Evolutionary conservation across 768 basidiomycete species (phyloP).

Genomic region (Pulveroboletus sp.): DNA sequence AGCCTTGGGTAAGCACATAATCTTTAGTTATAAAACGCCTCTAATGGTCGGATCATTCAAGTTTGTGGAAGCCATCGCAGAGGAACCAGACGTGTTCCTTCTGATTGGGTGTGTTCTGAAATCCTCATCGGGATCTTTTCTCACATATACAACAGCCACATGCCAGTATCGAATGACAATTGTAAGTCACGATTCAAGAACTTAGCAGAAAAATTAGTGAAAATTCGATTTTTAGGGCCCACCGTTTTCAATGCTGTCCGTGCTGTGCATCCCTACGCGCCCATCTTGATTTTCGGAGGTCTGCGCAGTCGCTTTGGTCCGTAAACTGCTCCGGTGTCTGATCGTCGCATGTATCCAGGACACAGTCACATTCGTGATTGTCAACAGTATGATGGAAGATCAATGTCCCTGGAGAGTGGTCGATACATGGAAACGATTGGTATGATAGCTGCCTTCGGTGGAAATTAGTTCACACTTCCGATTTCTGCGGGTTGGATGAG

Average conservation of each 20-base stretch:
- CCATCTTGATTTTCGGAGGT: conserved; percentile 82
- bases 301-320: neutral
- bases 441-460: conserved; percentile 23
- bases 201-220: neutral
- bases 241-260: conserved; percentile 71
- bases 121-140: neutral
- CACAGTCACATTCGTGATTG: conserved; percentile 41
- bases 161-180: conserved; percentile 70
- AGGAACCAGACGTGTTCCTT: conserved; percentile 80
- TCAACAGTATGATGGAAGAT: conserved; percentile 21
- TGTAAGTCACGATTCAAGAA: conserved; percentile 37
- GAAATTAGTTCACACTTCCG: neutral
- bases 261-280: conserved; percentile 63
- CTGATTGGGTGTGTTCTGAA: conserved; percentile 50
- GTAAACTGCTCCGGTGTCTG: neutral
- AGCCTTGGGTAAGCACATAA: conserved; percentile 55
- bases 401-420: conserved; percentile 63
- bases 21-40: neutral
- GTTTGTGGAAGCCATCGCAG: conserved; percentile 75
- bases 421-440: conserved; percentile 93
- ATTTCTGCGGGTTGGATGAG: conserved; percentile 53
- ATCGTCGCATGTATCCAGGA: conserved; percentile 31
- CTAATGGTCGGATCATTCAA: conserved; percentile 21
- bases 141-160: conserved; percentile 53
- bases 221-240: conserved; percentile 47